phyloP scores from a whole-genome alignment of 169 alveolate species.

The Neospora caninum region DNA sequence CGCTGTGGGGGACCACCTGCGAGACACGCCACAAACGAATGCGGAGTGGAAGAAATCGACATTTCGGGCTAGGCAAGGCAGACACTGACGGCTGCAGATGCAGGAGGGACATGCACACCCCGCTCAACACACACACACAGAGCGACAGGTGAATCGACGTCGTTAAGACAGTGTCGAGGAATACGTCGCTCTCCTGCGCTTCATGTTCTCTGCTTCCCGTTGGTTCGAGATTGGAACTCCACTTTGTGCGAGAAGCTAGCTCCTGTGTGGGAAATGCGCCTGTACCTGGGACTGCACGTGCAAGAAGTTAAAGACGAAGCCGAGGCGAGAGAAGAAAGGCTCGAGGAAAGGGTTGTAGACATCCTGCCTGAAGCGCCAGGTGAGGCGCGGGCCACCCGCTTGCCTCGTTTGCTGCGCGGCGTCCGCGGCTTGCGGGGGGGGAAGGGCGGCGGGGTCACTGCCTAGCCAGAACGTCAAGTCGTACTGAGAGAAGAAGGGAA shows the following conservation, averaged over 20 bases:
- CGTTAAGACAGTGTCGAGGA: no score
- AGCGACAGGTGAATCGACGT: no score
- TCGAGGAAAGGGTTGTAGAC: neutral
- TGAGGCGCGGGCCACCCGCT: neutral
- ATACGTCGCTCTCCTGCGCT: no score
- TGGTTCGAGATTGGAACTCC: no score
- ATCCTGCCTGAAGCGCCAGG: neutral
- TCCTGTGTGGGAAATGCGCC: no score
- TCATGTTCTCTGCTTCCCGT: no score
- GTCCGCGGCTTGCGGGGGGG: neutral
- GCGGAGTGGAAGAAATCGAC: neutral
- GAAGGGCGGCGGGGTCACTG: neutral
- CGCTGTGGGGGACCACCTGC: conserved; percentile 38
- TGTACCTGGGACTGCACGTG: conserved; percentile 29
- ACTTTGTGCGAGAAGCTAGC: no score
- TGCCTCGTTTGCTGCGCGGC: neutral
- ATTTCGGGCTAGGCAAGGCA: no score
- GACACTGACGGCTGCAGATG: no score
- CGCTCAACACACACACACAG: no score
- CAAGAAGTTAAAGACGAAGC: neutral
- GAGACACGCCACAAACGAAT: neutral
- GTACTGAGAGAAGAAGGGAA: conserved; percentile 24
- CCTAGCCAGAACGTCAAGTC: conserved; percentile 26
- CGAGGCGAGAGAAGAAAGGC: conserved; percentile 1
- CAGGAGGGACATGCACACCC: no score